These are phyloP conservation scores for Protostelium mycophagum DNA, from an alignment of 78 protist genomes.

Conservation along the genomic window DNA sequence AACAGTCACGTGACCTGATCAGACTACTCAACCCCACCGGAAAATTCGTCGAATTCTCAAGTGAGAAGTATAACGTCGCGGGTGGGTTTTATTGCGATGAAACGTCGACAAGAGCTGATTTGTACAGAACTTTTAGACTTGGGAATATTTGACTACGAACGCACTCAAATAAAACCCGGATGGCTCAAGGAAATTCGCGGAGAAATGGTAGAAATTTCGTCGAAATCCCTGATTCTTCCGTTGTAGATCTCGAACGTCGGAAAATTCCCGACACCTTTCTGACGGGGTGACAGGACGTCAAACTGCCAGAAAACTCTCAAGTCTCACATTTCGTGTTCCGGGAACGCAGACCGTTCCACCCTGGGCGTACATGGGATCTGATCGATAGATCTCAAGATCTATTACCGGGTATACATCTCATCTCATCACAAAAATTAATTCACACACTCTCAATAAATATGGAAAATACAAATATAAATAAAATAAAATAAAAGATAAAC, in stretches of 20 bases:
- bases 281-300: no score
- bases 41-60: background rate
- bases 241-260: background rate
- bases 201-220: background rate
- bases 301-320: background rate
- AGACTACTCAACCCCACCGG: background rate
- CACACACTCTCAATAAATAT: no score
- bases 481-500: no score
- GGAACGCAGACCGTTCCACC: background rate
- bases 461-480: no score
- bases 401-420: background rate
- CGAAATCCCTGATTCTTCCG: no score
- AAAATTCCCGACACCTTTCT: background rate
- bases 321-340: background rate
- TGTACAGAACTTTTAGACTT: background rate
- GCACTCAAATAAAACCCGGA: background rate
- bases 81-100: background rate
- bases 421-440: no score
- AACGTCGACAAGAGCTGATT: background rate
- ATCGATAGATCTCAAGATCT: background rate
- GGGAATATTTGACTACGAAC: background rate
- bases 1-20: background rate
- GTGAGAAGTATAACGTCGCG: background rate
- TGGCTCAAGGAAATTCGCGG: background rate
- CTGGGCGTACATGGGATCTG: background rate